Base-by-base conservation (phyloP, 2,329 filamentous ascomycete species). In the Hortaea werneckii region DNA sequence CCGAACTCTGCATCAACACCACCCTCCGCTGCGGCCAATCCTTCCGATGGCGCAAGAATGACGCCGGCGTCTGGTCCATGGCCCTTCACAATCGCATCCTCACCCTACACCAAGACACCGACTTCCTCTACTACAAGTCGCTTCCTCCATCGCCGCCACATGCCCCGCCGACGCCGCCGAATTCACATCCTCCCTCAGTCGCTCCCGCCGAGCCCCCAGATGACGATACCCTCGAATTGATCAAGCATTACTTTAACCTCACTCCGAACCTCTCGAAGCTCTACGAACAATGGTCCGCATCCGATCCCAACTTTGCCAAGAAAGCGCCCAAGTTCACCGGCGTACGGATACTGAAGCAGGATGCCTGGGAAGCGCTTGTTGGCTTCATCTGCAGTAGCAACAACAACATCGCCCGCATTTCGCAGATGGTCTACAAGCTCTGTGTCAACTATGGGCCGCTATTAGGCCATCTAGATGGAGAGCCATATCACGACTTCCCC, bases 311-410 rank as follows among this genome's bases (percentile, higher is more conserved):
- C 64, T 98, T 98, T 67, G 83, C 82, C 57, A 84, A 82, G 60
- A 87, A 86, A 55, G 90, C 92, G 0, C 83, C 85, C 0, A 81
- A 83, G 46, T 98, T 98, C 63, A 83, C 83, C 0, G 92, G 94
- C 9, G 85, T 98, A 46, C 82, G 92, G 20, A 95, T 98, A 54
- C 70, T 98, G 39, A 86, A 83, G 57, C 92, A 98, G 68, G 89
- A 95, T 70, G 82, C 90, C 1, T 98, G 94, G 92, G 92, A 98
- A 66, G 82, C 92, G 0, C 73, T 98, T 20, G 73, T 98, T 26
- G 83, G 85, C 46, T 98, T 98, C 66, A 98, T 98, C 53, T 98
- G 92, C 74, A 95, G 89, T 67, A 95, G 88, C 67, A 98, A 98
- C 68, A 98, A 98, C 69, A 95, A 98, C 63, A 98, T 98, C 50